Conservation (phyloP, 1,139 yeast species). For the Debaryomyces udenii region DNA sequence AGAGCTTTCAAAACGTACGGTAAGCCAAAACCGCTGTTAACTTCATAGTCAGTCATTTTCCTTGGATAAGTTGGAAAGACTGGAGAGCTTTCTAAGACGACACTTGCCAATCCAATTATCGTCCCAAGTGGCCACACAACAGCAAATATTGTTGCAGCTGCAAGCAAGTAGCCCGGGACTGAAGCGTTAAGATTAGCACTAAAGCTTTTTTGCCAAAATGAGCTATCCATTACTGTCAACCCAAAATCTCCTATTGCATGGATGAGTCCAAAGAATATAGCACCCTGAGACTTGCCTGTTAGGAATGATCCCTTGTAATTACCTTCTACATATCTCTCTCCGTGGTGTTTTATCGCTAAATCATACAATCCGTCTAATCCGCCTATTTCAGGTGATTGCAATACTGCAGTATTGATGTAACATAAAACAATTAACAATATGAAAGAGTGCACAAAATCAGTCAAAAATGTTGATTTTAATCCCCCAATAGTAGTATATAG, state of each 20-base stretch:
- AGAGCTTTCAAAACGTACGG: conserved; percentile 32
- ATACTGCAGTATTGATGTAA: conserved; percentile 30
- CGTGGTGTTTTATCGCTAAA: conserved; percentile 20
- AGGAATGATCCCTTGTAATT: conserved; percentile 37
- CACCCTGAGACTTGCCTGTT: conserved; percentile 38
- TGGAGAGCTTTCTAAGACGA: conserved; percentile 28
- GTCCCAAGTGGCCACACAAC: conserved; percentile 38
- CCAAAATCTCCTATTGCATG: conserved; percentile 35
- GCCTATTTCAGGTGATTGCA: conserved; percentile 29
- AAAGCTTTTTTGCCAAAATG: conserved; percentile 40
- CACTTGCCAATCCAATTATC: conserved; percentile 29
- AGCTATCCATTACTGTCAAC: conserved; percentile 33
- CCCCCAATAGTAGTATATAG: conserved; percentile 45
- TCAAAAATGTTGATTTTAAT: conserved; percentile 42
- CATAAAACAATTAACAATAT: conserved; percentile 34
- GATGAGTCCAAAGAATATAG: conserved; percentile 32
- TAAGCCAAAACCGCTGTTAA: conserved; percentile 31
- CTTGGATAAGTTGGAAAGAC: conserved; percentile 35
- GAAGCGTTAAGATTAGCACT: conserved; percentile 37
- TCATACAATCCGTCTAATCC: conserved; percentile 34
- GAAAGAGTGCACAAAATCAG: conserved; percentile 40
- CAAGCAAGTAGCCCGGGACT: conserved; percentile 41
- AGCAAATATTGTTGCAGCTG: conserved; percentile 34
- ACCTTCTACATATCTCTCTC: conserved; percentile 28
- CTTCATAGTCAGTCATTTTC: conserved; percentile 27